Conservation (phyloP, 2,329 filamentous ascomycete species). For the Sporothrix inflata region DNA sequence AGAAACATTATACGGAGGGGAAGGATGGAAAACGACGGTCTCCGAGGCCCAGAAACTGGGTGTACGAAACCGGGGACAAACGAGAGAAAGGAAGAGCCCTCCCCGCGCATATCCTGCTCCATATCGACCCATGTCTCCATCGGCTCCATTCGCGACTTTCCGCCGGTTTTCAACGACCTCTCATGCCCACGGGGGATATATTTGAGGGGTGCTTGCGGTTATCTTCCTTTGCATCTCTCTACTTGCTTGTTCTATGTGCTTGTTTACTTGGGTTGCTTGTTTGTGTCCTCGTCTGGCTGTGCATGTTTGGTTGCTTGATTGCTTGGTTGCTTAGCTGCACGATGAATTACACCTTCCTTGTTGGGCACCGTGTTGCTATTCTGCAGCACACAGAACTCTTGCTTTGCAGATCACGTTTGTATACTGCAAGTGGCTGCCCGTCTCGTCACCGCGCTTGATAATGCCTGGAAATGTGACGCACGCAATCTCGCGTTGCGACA, state of each 20-base stretch:
- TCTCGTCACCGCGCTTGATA: constrained; percentile 67
- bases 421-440: constrained; percentile 62
- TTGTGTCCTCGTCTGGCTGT: neutral
- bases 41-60: neutral
- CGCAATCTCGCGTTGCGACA: constrained; percentile 56
- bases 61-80: no score
- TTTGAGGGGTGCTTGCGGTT: neutral
- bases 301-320: neutral
- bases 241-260: neutral
- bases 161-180: neutral
- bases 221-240: neutral
- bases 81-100: neutral
- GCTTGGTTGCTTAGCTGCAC: neutral
- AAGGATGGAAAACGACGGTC: neutral
- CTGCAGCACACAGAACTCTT: constrained; percentile 62
- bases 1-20: neutral
- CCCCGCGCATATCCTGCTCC: neutral
- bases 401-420: constrained; percentile 68
- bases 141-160: neutral
- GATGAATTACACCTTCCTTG: neutral
- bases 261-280: neutral
- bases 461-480: constrained; percentile 69
- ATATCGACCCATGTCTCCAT: neutral
- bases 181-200: neutral
- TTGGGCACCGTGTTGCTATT: constrained; percentile 38